These are phyloP conservation scores for Gynandropsis gynandra DNA, from an alignment of 345 rosid species.

Conservation along the genomic window DNA sequence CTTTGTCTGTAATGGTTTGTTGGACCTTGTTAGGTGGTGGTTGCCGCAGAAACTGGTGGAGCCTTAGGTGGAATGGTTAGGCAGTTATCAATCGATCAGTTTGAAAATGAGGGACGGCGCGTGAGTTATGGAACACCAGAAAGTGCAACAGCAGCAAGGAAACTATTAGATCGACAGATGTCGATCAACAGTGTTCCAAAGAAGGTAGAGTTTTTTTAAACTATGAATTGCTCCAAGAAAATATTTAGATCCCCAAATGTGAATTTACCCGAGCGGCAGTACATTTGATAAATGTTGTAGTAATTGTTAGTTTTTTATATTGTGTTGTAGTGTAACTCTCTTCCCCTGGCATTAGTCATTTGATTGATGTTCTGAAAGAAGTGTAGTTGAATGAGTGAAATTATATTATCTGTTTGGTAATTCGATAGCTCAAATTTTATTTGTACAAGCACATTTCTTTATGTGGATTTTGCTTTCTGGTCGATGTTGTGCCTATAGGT, in stretches of 20 bases:
- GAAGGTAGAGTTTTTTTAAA: constrained; percentile 42
- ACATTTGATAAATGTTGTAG: constrained; percentile 9
- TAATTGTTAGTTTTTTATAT: constrained; percentile 3
- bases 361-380: constrained; percentile 3
- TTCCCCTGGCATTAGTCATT: constrained; percentile 10
- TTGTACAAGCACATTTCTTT: not conserved
- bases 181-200: constrained; percentile 84
- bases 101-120: constrained; percentile 89
- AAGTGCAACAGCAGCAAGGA: constrained; percentile 86
- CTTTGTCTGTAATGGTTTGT: constrained; percentile 19
- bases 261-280: constrained; percentile 2
- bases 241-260: constrained; percentile 9
- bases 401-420: constrained; percentile 6
- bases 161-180: constrained; percentile 83
- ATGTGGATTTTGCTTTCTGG: not conserved
- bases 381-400: not conserved
- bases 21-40: constrained; percentile 51
- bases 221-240: constrained; percentile 10
- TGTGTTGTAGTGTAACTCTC: constrained; percentile 4
- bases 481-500: not conserved
- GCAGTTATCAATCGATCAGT: constrained; percentile 85
- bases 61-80: constrained; percentile 90
- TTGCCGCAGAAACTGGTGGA: constrained; percentile 88
- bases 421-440: not conserved
- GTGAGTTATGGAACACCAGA: constrained; percentile 86